These are phyloP conservation scores for Canariomyces notabilis DNA, from an alignment of 2,329 filamentous ascomycete species.

Conservation along the genomic window DNA sequence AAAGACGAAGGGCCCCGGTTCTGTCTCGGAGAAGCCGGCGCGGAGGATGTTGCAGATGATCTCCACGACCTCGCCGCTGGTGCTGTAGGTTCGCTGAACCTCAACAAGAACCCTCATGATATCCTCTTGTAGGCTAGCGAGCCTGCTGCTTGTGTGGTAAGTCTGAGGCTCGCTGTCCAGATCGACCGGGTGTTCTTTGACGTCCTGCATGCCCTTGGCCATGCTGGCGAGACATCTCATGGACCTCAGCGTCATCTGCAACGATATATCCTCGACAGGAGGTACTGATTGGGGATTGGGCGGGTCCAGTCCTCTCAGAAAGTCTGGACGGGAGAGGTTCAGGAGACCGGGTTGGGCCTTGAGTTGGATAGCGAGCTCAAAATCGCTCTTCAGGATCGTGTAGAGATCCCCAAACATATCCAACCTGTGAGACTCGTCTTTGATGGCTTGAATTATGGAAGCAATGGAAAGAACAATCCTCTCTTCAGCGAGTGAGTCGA, in stretches of 20 bases:
- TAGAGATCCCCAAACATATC: constrained; percentile 54
- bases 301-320: constrained; percentile 22
- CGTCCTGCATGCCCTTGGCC: constrained; percentile 66
- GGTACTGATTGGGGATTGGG: constrained; percentile 20
- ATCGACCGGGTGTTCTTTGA: constrained; percentile 62
- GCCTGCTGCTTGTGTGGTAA: constrained; percentile 19
- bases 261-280: constrained; percentile 38
- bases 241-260: constrained; percentile 49
- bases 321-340: constrained; percentile 22
- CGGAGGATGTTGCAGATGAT: constrained; percentile 66
- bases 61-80: constrained; percentile 64
- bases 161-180: constrained; percentile 45
- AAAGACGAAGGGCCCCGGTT: constrained; percentile 73
- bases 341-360: constrained; percentile 28
- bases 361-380: constrained; percentile 40
- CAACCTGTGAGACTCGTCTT: constrained; percentile 51
- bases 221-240: constrained; percentile 66
- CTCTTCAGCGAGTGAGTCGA: constrained; percentile 67
- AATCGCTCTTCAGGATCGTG: constrained; percentile 57
- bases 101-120: constrained; percentile 44
- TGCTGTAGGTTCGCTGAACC: constrained; percentile 49
- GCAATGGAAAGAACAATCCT: constrained; percentile 69
- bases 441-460: constrained; percentile 67
- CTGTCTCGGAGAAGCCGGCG: constrained; percentile 68
- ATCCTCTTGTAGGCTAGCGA: constrained; percentile 39